Conservation (phyloP, 495 filamentous ascomycete species). For the Podospora bellae-mahoneyi region DNA sequence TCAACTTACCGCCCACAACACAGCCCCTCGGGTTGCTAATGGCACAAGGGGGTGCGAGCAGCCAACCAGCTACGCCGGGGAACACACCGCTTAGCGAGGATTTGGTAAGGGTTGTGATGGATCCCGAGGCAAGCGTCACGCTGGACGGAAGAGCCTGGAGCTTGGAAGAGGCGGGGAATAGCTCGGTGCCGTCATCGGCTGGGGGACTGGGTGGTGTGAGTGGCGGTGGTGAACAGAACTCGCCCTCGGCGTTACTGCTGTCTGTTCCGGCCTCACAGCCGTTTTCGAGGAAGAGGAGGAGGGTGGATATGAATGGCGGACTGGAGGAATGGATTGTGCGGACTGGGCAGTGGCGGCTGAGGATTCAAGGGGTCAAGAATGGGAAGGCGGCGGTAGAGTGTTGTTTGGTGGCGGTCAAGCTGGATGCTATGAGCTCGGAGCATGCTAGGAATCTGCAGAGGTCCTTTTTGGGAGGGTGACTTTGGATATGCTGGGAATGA, state of each 20-base stretch:
- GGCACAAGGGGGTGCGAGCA: conserved; percentile 49
- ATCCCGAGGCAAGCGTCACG: conserved; percentile 62
- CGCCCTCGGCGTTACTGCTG: conserved; percentile 24
- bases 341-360: conserved; percentile 77
- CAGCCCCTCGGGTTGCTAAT: conserved; percentile 68
- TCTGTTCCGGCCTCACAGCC: neutral
- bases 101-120: conserved; percentile 63
- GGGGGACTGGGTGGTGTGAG: conserved; percentile 18
- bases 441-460: conserved; percentile 64
- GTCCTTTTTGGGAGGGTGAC: conserved; percentile 54
- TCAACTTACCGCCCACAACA: conserved; percentile 61
- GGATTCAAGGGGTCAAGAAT: conserved; percentile 55
- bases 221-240: conserved; percentile 34
- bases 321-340: conserved; percentile 64
- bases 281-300: conserved; percentile 51
- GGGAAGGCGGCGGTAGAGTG: conserved; percentile 58
- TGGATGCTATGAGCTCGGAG: conserved; percentile 71
- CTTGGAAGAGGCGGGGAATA: conserved; percentile 29
- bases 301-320: conserved; percentile 29
- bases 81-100: conserved; percentile 70
- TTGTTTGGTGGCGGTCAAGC: conserved; percentile 72
- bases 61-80: conserved; percentile 60
- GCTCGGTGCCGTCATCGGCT: conserved; percentile 1
- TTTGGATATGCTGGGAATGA: neutral
- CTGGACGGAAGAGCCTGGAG: conserved; percentile 62